Evolutionary conservation across 768 basidiomycete species (phyloP), one percentile per base, ranked within the genome.

Genomic region (Gyrodon lividus): DNA sequence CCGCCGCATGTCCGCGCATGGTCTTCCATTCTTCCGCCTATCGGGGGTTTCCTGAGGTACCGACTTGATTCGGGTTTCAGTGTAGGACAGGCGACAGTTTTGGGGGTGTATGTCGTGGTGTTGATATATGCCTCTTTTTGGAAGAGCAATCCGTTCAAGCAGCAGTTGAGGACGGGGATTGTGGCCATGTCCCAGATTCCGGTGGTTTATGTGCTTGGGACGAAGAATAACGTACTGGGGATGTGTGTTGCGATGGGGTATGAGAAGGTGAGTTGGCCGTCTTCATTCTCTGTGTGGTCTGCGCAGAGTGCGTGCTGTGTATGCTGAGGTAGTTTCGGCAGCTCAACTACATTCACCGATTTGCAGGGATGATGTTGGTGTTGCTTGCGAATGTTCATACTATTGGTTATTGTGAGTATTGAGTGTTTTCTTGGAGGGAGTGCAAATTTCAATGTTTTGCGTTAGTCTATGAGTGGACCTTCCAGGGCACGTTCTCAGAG

Each of bases 321-420:
- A 14, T 40, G 16, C 9, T 38, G 6, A 37, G 28, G 41, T 14
- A 13, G 46, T 31, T 26, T 41, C 52, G 54, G 41, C 55, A 81
- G 74, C 61, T 79, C 50, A 81, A 81, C 62, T 80, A 70, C 61
- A 61, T 83, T 22, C 82, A 84, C 60, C 79, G 81, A n/a, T 77
- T 75, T 61, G 66, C 71, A 1, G 82, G 83, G 13, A 52, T 69
- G 5, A 51, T 78, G 49, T 43, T 78, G 23, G 69, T 74, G 19
- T 23, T 79, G 20, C 63, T 72, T 9, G 65, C 71, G 5, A 72
- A 79, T 23, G 52, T 79, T 1, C 79, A 80, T 46, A 66, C 64
- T 20, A 1, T 76, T 17, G 70, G 73, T 5, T 80, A 70, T 59
- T 58, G 79, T 72, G 48, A 53, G 70, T 58, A 8, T 2, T 31